phyloP scores from a whole-genome alignment of 768 basidiomycete genomes.

The Tulasnella sp. region DNA sequence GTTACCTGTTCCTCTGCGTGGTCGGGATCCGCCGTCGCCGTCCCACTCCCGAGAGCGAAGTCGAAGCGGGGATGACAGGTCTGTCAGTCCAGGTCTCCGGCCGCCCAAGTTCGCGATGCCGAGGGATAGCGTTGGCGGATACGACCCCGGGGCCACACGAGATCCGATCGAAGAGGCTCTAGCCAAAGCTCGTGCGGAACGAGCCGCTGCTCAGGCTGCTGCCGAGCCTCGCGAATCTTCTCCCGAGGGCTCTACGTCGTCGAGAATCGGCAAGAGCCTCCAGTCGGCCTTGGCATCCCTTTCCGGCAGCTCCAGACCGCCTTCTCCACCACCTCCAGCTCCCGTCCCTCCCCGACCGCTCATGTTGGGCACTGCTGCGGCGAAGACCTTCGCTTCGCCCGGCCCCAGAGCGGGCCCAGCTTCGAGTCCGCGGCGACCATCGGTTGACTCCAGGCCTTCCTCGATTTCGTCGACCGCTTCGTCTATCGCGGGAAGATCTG shows the following conservation, averaged over 20 bases:
- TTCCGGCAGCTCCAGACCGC: background rate
- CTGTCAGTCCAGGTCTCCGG: background rate
- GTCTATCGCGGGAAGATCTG: background rate
- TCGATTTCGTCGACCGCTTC: slow-evolving; percentile 9
- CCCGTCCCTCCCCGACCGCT: slow-evolving; percentile 1
- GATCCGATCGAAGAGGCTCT: slow-evolving; percentile 5
- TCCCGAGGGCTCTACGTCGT: background rate
- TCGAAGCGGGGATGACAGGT: background rate
- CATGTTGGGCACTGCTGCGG: slow-evolving; percentile 10
- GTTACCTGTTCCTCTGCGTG: background rate
- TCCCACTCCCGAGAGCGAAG: background rate
- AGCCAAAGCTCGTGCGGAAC: background rate
- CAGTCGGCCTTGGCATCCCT: slow-evolving; percentile 4
- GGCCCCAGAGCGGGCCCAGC: background rate
- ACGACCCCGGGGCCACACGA: background rate
- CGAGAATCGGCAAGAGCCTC: slow-evolving; percentile 2
- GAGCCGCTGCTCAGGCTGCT: background rate
- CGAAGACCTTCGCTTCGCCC: background rate
- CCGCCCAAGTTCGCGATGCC: slow-evolving; percentile 11
- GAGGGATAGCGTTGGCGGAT: slow-evolving; percentile 7
- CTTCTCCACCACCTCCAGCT: background rate
- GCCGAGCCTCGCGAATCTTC: background rate
- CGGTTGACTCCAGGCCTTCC: slow-evolving; percentile 5
- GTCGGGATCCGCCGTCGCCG: background rate
- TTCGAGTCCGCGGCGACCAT: background rate